Conservation (phyloP, 1,284 basidiomycete species). For the Ustilago tritici region DNA sequence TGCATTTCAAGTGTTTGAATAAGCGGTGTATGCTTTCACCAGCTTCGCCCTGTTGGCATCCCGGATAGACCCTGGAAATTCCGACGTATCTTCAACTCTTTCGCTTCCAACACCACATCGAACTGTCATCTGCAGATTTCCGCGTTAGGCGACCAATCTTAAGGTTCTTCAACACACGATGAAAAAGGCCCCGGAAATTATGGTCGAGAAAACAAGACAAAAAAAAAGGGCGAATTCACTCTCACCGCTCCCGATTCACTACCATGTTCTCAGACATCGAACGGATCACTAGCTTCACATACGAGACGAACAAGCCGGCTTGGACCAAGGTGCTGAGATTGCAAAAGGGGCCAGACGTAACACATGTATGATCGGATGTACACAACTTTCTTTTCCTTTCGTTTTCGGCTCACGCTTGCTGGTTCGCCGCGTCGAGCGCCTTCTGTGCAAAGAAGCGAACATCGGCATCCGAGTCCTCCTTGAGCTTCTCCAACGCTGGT, state of each 20-base stretch:
- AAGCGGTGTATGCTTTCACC: too few relatives aligned
- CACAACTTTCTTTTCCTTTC: slow-evolving; percentile 7
- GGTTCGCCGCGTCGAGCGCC: slow-evolving; percentile 63
- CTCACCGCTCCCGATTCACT: neutral
- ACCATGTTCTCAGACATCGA: neutral
- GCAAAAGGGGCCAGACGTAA: slow-evolving; percentile 9
- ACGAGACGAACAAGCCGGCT: neutral
- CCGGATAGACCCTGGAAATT: too few relatives aligned
- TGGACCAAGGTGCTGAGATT: slow-evolving; percentile 11
- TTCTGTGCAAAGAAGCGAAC: slow-evolving; percentile 79
- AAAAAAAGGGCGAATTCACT: neutral
- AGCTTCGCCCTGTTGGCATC: too few relatives aligned
- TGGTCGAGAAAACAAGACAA: neutral
- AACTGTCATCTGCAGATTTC: too few relatives aligned
- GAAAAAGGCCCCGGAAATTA: neutral
- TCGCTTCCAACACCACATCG: too few relatives aligned
- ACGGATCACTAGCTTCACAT: neutral
- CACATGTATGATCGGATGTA: slow-evolving; percentile 20
- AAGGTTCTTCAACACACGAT: neutral
- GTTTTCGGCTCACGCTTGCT: slow-evolving; percentile 16
- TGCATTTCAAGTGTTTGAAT: too few relatives aligned
- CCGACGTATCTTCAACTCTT: too few relatives aligned
- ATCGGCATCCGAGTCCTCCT: slow-evolving; percentile 92
- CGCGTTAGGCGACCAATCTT: too few relatives aligned
- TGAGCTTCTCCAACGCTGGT: slow-evolving; percentile 86